Percentiles rank a stretch among this genome's conserved stretches.
phyloP scores from a whole-genome alignment of 2,329 filamentous ascomycete genomes.

The Exophiala viscosa region DNA sequence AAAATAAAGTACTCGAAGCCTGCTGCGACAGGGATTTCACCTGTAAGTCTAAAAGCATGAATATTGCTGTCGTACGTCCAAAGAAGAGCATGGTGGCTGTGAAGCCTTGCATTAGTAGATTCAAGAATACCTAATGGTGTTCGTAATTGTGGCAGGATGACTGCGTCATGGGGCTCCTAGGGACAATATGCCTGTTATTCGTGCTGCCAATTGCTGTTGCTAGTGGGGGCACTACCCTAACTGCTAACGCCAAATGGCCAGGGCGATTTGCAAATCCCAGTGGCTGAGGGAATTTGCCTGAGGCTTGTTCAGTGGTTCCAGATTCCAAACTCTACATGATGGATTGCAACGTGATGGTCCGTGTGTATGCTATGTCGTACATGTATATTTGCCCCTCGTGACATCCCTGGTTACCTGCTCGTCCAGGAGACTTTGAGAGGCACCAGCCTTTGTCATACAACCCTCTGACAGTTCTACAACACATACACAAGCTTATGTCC shows the following conservation, averaged over 20 bases:
- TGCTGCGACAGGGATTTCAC: not conserved
- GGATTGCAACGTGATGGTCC: no score
- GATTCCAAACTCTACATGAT: no score
- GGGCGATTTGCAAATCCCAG: no score
- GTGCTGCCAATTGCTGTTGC: not conserved
- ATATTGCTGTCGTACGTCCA: not conserved
- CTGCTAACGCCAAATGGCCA: no score
- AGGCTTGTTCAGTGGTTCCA: no score
- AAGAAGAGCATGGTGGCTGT: not conserved
- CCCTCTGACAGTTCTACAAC: slow-evolving; percentile 20
- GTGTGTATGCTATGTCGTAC: no score
- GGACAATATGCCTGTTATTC: not conserved
- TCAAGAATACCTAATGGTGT: not conserved
- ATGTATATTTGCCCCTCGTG: no score
- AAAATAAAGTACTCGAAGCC: not conserved
- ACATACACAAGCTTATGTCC: slow-evolving; percentile 49
- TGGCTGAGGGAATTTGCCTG: no score
- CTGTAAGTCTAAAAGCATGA: not conserved
- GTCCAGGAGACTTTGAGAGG: no score
- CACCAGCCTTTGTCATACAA: no score
- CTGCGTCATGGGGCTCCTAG: slow-evolving; percentile 10
- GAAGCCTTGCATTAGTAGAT: not conserved
- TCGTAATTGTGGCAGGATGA: slow-evolving; percentile 9
- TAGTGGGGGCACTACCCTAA: not conserved
- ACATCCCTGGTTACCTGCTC: no score